Base-by-base conservation (phyloP, 2,329 filamentous ascomycete genomes). In the Fusarium aywerte region DNA sequence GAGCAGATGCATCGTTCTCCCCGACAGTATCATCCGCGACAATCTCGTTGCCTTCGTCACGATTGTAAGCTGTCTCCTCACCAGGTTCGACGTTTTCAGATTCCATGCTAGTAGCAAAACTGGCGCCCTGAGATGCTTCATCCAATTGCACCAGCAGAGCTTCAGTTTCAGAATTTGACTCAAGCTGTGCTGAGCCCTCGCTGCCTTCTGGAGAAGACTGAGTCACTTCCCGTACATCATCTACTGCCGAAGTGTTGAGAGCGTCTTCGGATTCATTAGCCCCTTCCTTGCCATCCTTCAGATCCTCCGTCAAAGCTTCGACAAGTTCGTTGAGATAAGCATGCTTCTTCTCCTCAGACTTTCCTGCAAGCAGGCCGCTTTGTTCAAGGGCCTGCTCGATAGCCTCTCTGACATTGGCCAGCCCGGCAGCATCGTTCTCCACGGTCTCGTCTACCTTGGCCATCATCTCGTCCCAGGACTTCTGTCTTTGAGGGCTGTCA, bases 361-460 rank as follows among this genome's bases (percentile, higher is more conserved):
- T 81, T 15, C 78, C 80, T 20, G 76, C 77, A 16, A 87, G 76
- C 8, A 88, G 78, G 4, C 84, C 84, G 58, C 83, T 86, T 71
- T 85, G 81, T 58, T 84, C 80, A 3, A 88, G 78, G 2, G 86
- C 85, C 40, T 85, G 80, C 59, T 85, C 80, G 23, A 88, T 83
- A 7, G 84, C 83, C 58, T 86, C 84, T 43, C 83, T 80, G 16
- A 88, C 83, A 10, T 80, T 80, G 7, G 80, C 79, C 29, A 85
- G 74, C 25, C 85, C 86, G 12, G 82, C 76, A 43, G 85, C 83
- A 49, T 89, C 87, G 63, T 86, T 83, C 63, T 87, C 84, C 52
- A 89, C 83, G 4, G 84, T 83, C 52, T 87, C 81, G 55, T 87
- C 84, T 15, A 87, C 84, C 74, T 82, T 84, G 27, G 78, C 75